Conservation (phyloP, 495 filamentous ascomycete species). For the Oleoguttula mirabilis region DNA sequence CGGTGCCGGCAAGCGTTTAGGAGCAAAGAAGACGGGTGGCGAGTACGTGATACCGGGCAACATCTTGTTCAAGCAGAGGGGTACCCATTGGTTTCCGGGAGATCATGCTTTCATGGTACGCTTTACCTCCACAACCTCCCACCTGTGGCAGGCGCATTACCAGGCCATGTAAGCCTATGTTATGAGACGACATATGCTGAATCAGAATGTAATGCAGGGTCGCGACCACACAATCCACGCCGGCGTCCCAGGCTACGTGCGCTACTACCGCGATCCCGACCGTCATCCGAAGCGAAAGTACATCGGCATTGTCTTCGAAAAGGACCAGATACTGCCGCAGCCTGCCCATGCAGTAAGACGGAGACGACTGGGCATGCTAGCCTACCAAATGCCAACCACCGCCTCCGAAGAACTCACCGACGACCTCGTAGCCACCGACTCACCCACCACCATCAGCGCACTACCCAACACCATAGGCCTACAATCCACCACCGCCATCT, state of each 20-base stretch:
- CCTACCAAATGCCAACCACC: slow-evolving; percentile 21
- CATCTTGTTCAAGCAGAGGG: slow-evolving; percentile 95
- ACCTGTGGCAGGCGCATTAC: too few species aligned
- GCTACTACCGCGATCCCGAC: slow-evolving; percentile 81
- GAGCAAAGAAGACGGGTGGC: slow-evolving; percentile 85
- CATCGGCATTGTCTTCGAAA: slow-evolving; percentile 82
- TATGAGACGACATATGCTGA: too few species aligned
- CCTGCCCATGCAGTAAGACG: slow-evolving; percentile 54
- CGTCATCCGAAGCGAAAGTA: slow-evolving; percentile 71
- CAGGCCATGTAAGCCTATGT: too few species aligned
- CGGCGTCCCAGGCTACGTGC: slow-evolving; percentile 71
- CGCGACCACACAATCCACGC: slow-evolving; percentile 97
- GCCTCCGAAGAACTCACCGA: background rate
- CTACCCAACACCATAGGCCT: background rate
- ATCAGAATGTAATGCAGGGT: slow-evolving; percentile 34
- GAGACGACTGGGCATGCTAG: slow-evolving; percentile 58
- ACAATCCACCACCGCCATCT: background rate
- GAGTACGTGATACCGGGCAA: slow-evolving; percentile 88
- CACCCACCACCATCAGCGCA: background rate
- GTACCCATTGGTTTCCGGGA: slow-evolving; percentile 85
- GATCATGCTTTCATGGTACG: slow-evolving; percentile 70
- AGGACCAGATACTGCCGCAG: slow-evolving; percentile 59
- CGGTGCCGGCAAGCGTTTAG: slow-evolving; percentile 83
- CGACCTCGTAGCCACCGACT: too few species aligned
- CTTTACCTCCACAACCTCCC: too few species aligned